Conservation (phyloP, 805 yeast genomes). For the Komagataella ulmi region DNA sequence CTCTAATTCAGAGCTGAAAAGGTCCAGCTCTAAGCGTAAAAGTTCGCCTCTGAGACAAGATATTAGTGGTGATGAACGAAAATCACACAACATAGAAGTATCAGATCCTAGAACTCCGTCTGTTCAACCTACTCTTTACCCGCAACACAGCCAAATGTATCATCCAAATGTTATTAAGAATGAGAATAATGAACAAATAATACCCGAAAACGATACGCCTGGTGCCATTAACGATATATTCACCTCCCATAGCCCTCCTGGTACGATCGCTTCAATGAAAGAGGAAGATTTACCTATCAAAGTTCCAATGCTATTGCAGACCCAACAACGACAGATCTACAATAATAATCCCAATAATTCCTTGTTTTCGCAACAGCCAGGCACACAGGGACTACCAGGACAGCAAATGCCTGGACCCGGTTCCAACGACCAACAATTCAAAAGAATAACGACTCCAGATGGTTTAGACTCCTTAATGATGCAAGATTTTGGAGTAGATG, state of each 20-base stretch:
- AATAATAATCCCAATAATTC: not conserved
- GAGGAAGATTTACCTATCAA: not conserved
- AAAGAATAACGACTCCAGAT: not conserved
- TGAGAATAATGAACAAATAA: not conserved
- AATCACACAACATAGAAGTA: not conserved
- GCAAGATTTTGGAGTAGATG: conserved; percentile 67
- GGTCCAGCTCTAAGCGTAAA: not conserved
- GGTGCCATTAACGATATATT: conserved; percentile 20
- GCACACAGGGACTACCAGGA: not conserved
- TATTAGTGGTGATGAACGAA: not conserved
- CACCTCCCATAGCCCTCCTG: conserved; percentile 6
- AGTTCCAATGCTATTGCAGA: conserved; percentile 1
- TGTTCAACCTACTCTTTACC: not conserved
- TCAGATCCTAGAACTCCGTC: conserved; percentile 3
- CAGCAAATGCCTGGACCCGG: conserved; percentile 1
- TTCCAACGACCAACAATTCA: conserved; percentile 4
- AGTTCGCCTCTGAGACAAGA: not conserved
- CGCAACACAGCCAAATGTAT: not conserved
- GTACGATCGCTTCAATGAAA: not conserved
- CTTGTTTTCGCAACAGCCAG: not conserved
- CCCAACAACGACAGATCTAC: conserved; percentile 1
- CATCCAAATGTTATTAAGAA: not conserved
- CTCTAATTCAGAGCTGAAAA: not conserved
- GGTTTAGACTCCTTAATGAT: conserved; percentile 15
- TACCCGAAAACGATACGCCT: conserved; percentile 7